Base-by-base conservation (phyloP, 2,329 filamentous ascomycete species). In the Gaeumannomyces tritici region DNA sequence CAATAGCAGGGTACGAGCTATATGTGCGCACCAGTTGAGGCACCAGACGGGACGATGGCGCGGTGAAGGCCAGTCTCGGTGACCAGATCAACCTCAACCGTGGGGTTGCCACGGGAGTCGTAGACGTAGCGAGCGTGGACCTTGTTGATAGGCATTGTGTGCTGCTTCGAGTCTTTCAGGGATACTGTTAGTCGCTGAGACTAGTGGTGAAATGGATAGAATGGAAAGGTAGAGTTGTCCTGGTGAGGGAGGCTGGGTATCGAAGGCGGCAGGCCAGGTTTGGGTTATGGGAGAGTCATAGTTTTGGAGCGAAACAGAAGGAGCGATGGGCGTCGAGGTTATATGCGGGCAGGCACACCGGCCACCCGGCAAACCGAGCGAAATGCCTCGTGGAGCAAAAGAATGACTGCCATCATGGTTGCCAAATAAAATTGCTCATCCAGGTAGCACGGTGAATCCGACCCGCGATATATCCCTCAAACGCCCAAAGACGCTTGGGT, bases 51-150 rank as follows among this genome's bases (percentile, higher is more conserved):
- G 67, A 98, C 93, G 76, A 97, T 97, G 76, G 93, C 93, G 75
- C 93, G 92, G 87, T 97, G 93, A 67, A 98, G 88, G 74, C 93
- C 93, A 72, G 90, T 96, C 83, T 96, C 91, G 71, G 93, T 97
- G 80, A 96, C 89, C 72, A 97, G 87, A 77, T 97, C 93, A 73
- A 98, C 93, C 85, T 98, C 93, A 74, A 97, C 93, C 76, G 95
- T 99, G 74, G 95, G 95, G 88, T 99, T 99, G 77, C 86, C 86
- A 76, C 95, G 93, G 78, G 95, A 98, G 86, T 99, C 95, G 87
- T 93, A 99, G 83, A 99, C 92, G 74, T 89, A 93, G 76, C 95
- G 90, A 75, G 90, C 90, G 85, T 93, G 89, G 76, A 95, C 85
- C 84, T 93, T 93, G 78, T 87, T 87, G 79, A 95, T 91, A 73